phyloP scores from a whole-genome alignment of 2,329 filamentous ascomycete species.

The Chrysosphaeria jannelii region DNA sequence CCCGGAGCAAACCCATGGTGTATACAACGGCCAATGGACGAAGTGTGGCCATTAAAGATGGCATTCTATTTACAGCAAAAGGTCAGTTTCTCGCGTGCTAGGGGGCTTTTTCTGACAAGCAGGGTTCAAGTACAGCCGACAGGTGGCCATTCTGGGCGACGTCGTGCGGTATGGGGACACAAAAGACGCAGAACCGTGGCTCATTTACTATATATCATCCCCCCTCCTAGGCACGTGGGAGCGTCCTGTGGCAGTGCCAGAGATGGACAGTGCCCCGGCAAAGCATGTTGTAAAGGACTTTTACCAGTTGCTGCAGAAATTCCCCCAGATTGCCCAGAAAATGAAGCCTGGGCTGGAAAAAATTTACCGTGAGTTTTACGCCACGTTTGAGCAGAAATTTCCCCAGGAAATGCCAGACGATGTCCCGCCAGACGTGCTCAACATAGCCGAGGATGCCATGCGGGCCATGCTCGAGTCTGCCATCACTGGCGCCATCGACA shows the following conservation, averaged over 20 bases:
- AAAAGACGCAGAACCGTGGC: slow-evolving; percentile 80
- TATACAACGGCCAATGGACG: slow-evolving; percentile 79
- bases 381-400: slow-evolving; percentile 57
- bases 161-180: slow-evolving; percentile 66
- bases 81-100: no score
- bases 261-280: slow-evolving; percentile 16
- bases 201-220: slow-evolving; percentile 83
- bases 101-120: slow-evolving; percentile 22
- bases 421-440: slow-evolving; percentile 10
- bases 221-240: slow-evolving; percentile 68
- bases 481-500: slow-evolving; percentile 73
- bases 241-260: slow-evolving; percentile 38
- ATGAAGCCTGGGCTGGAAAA: slow-evolving; percentile 82
- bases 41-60: slow-evolving; percentile 83
- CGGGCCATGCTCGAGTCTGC: slow-evolving; percentile 68
- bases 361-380: slow-evolving; percentile 67
- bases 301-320: slow-evolving; percentile 63
- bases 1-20: slow-evolving; percentile 75
- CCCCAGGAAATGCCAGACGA: slow-evolving; percentile 15
- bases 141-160: slow-evolving; percentile 65
- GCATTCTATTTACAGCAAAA: slow-evolving; percentile 82
- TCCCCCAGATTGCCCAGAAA: slow-evolving; percentile 83
- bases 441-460: slow-evolving; percentile 45
- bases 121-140: slow-evolving; percentile 80
- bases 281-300: slow-evolving; percentile 89